Evolutionary conservation across 805 yeast species (phyloP), one percentile per base, ranked within the genome.

Genomic region (Osmozyma mogii): DNA sequence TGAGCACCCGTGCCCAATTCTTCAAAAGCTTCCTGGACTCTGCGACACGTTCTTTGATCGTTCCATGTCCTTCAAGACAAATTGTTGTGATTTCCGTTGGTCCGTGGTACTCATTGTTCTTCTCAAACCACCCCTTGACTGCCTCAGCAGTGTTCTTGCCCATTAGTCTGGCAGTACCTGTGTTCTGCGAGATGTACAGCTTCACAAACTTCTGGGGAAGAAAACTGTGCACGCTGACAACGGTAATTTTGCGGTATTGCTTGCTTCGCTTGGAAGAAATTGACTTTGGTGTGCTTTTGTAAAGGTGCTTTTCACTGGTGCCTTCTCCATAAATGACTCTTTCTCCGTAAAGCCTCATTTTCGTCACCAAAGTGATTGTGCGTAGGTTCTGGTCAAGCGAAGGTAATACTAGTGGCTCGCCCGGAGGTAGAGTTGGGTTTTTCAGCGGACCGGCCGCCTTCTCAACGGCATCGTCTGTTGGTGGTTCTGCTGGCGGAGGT

Each of bases 1-100:
- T 41, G 3, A 63, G 41, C 9, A 41, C 32, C 9, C 38, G 45
- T 9, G 29, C 30, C 70, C 70, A 63, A 33, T 60, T 62, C 9
- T 38, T 34, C 8, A 63, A 38, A 6, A 63, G 34, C 24, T 40
- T 32, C 10, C 44, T 28, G 21, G 55, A 43, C 22, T 45, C 38
- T 6, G 45, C 43, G 4, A 49, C 56, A 24, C 67, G 34, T 9
- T 53, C 52, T 6, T 40, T 38, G 11, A 58, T 48, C 16, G 44
- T 48, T 4, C 68, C 68, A 29, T 52, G 54, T 1, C 70, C 68
- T 28, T 63, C 70, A 7, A 63, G 43, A 5, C 66, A 58, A 20
- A 63, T 59, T 0, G 63, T 50, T 23, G 54, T 52, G 8, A 62
- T 52, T 9, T 52, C 52, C 30, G n/a, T n/a, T n/a, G n/a, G n/a